phyloP scores from a whole-genome alignment of 805 yeast species.

The Saturnispora halmiae region DNA sequence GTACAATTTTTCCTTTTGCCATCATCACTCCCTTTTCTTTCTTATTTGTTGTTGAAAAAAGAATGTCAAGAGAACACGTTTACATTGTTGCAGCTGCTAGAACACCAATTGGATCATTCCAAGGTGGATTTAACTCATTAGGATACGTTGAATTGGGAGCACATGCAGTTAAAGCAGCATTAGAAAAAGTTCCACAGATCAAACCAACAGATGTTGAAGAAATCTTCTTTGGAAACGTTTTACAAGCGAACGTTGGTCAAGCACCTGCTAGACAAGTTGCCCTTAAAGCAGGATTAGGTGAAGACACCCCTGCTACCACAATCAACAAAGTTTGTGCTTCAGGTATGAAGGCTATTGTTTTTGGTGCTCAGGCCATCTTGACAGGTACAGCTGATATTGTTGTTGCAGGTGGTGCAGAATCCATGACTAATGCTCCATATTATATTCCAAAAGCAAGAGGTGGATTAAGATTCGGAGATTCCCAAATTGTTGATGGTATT shows the following conservation, averaged over 20 bases:
- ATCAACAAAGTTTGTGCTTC: conserved; percentile 97
- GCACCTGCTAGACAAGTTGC: conserved; percentile 99
- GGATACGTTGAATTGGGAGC: conserved; percentile 82
- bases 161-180: conserved; percentile 83
- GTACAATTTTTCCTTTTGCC: background rate
- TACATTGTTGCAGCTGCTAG: conserved; percentile 88
- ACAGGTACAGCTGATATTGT: conserved; percentile 89
- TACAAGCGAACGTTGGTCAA: conserved; percentile 91
- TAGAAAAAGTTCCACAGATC: conserved; percentile 74
- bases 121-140: conserved; percentile 69
- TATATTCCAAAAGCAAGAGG: conserved; percentile 76
- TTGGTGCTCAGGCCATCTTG: conserved; percentile 83
- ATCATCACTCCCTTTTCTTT: background rate
- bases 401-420: conserved; percentile 96
- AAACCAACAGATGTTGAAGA: conserved; percentile 76
- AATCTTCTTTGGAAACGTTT: conserved; percentile 84
- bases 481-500: conserved; percentile 73
- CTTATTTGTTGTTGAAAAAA: background rate
- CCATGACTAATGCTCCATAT: conserved; percentile 94
- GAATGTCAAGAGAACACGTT: conserved; percentile 37
- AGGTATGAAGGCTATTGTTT: conserved; percentile 83
- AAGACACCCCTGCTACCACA: conserved; percentile 76
- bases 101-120: conserved; percentile 95
- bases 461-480: conserved; percentile 87
- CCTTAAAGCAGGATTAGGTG: conserved; percentile 75